phyloP scores from a whole-genome alignment of 495 filamentous ascomycete species.

The Penicillium samsonianum region DNA sequence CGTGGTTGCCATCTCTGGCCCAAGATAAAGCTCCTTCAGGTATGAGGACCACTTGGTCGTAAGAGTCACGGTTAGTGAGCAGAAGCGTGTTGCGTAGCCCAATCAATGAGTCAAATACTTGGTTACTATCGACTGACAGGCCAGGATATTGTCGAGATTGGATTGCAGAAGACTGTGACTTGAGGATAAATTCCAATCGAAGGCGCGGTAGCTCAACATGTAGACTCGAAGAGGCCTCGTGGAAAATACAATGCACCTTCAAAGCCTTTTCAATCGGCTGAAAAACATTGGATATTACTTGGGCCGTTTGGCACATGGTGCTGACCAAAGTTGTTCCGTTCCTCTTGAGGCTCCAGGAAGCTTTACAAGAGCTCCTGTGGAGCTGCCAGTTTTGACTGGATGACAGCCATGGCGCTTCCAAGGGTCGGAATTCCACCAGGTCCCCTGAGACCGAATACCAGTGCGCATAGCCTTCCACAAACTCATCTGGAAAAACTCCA shows the following conservation, averaged over 20 bases:
- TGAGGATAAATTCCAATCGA: slow-evolving; percentile 51
- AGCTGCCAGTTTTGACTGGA: too few species aligned
- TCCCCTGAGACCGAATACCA: too few species aligned
- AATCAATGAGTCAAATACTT: slow-evolving; percentile 53
- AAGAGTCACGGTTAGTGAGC: slow-evolving; percentile 29
- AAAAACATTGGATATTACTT: slow-evolving; percentile 35
- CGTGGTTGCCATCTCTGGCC: slow-evolving; percentile 31
- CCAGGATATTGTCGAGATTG: slow-evolving; percentile 54
- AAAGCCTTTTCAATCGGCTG: slow-evolving; percentile 33
- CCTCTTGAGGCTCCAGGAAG: too few species aligned
- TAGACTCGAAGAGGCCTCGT: slow-evolving; percentile 20
- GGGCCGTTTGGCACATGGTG: slow-evolving; percentile 33
- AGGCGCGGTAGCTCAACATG: slow-evolving; percentile 51
- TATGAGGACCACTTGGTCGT: slow-evolving; percentile 49
- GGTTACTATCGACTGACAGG: slow-evolving; percentile 54
- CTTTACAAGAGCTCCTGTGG: too few species aligned
- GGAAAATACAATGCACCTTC: slow-evolving; percentile 35
- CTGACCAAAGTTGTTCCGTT: slow-evolving; percentile 29
- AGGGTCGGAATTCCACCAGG: too few species aligned
- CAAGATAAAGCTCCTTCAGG: slow-evolving; percentile 40
- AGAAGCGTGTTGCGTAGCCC: slow-evolving; percentile 58
- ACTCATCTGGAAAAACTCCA: too few species aligned
- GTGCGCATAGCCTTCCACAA: too few species aligned
- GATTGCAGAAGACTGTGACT: slow-evolving; percentile 29
- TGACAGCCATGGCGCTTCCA: too few species aligned